phyloP scores from a whole-genome alignment of 2,329 filamentous ascomycete species.

The Epichloe typhina region DNA sequence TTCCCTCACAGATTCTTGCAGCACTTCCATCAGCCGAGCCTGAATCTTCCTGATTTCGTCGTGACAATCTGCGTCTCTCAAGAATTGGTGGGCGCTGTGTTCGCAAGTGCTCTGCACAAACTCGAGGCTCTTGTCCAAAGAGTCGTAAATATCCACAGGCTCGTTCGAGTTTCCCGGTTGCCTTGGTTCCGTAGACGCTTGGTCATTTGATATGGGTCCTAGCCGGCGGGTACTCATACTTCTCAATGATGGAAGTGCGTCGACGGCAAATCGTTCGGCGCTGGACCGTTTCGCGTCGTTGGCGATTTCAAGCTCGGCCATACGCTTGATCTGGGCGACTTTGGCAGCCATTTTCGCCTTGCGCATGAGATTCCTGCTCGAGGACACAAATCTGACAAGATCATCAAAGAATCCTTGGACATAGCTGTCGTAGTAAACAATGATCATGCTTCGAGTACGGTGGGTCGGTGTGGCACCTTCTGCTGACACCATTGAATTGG shows the following conservation, averaged over 20 bases:
- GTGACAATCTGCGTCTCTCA: conserved; percentile 78
- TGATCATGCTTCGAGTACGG: conserved; percentile 60
- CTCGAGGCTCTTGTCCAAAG: conserved; percentile 66
- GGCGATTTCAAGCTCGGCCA: conserved; percentile 46
- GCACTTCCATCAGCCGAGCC: conserved; percentile 48
- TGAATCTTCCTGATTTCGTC: conserved; percentile 61
- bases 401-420: conserved; percentile 74
- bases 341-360: conserved; percentile 78
- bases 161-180: background rate
- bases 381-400: conserved; percentile 68
- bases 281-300: conserved; percentile 31
- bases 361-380: conserved; percentile 69
- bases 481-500: conserved; percentile 37
- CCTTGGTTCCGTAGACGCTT: conserved; percentile 5
- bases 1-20: conserved; percentile 46
- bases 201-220: conserved; percentile 16
- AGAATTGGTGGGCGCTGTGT: conserved; percentile 73
- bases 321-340: conserved; percentile 50
- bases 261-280: conserved; percentile 17
- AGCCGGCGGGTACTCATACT: conserved; percentile 26
- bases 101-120: conserved; percentile 72
- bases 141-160: conserved; percentile 47
- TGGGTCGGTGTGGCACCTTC: conserved; percentile 41
- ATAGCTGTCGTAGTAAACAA: conserved; percentile 86
- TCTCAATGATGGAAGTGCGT: conserved; percentile 25